Conservation (phyloP, 208 protist genomes). For the Tritrichomonas musculus region DNA sequence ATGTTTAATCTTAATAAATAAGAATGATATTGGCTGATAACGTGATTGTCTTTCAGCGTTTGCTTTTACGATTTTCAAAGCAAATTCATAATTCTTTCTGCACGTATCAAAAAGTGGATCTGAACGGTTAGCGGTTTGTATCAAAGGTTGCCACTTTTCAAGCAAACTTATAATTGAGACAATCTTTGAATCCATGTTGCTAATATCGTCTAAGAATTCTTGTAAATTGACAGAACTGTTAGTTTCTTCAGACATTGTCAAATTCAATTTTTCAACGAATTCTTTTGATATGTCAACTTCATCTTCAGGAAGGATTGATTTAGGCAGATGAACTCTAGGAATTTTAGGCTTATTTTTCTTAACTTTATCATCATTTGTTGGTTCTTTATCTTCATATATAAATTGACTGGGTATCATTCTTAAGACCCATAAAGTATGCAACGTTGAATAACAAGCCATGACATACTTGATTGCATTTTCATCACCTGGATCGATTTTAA, state of each 20-base stretch:
- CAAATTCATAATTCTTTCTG: not conserved
- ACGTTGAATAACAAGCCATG: not conserved
- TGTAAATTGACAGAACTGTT: not conserved
- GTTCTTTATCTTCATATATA: not conserved
- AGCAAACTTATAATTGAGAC: not conserved
- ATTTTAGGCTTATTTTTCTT: not conserved
- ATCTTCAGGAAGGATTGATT: not conserved
- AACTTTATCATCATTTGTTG: not conserved
- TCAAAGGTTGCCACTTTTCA: not conserved
- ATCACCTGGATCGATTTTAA: not conserved
- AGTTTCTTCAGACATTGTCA: not conserved
- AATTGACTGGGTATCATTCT: not conserved
- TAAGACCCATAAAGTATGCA: not conserved
- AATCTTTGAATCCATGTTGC: not conserved
- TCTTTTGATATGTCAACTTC: not conserved
- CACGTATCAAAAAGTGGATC: not conserved
- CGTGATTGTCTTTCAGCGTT: not conserved
- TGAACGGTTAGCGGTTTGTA: not conserved
- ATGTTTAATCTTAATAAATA: not conserved
- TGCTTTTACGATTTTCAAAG: not conserved
- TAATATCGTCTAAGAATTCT: not conserved
- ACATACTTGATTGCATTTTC: not conserved
- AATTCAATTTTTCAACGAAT: not conserved
- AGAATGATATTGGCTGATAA: not conserved
- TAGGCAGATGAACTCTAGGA: not conserved